phyloP scores from a whole-genome alignment of 768 basidiomycete genomes.

The Cyclocybe cylindracea region DNA sequence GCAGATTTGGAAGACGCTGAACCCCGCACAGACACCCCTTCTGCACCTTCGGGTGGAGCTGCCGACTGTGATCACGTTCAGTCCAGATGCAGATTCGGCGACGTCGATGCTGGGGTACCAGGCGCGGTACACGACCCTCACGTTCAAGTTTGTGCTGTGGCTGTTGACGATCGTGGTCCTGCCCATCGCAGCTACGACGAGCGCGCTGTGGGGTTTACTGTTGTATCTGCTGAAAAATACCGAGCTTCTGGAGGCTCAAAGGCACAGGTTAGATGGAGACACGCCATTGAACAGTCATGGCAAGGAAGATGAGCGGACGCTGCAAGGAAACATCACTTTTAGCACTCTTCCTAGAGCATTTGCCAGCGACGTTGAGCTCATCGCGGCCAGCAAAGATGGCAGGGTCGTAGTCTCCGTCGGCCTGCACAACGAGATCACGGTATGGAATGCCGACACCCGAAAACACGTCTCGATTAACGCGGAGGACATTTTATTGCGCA shows the following conservation, averaged over 20 bases:
- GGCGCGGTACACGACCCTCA: conserved; percentile 46
- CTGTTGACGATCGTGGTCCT: conserved; percentile 79
- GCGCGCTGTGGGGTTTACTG: conserved; percentile 72
- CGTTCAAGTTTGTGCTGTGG: conserved; percentile 66
- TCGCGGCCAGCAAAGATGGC: conserved; percentile 73
- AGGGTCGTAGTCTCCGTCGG: conserved; percentile 69
- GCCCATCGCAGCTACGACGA: conserved; percentile 80
- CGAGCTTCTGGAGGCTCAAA: conserved; percentile 86
- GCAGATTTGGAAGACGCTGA: conserved; percentile 77
- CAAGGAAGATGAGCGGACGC: conserved; percentile 24
- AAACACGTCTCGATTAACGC: conserved; percentile 50
- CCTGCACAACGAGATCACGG: conserved; percentile 72
- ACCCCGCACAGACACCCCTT: conserved; percentile 62
- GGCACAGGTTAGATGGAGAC: conserved; percentile 51
- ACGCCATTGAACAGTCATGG: conserved; percentile 1
- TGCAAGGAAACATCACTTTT: conserved; percentile 54
- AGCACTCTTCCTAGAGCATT: conserved; percentile 80
- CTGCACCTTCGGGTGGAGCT: conserved; percentile 80
- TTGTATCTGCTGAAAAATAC: conserved; percentile 89
- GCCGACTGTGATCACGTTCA: conserved; percentile 76
- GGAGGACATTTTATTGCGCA: conserved; percentile 49
- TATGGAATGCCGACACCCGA: conserved; percentile 58
- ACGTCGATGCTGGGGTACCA: conserved; percentile 21
- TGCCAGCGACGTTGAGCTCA: conserved; percentile 78
- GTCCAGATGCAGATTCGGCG: conserved; percentile 37